These are phyloP conservation scores for Trapa incisa DNA, from an alignment of 345 rosid genomes.

Conservation along the genomic window DNA sequence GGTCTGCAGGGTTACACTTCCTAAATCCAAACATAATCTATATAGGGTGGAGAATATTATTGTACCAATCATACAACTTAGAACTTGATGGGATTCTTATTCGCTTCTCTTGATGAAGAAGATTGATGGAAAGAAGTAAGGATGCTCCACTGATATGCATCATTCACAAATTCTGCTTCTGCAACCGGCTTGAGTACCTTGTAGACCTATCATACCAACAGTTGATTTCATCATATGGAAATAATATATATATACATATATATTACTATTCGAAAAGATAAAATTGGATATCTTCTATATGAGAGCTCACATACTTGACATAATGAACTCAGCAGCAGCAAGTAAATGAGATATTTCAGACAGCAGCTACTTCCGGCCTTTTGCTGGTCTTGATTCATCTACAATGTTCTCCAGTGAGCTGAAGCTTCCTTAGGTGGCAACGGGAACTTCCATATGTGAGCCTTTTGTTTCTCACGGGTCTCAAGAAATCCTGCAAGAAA, in stretches of 20 bases:
- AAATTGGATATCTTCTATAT: too few relatives aligned
- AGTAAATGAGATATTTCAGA: constrained; percentile 23
- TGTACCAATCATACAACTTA: neutral
- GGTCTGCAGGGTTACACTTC: neutral
- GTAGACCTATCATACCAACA: neutral
- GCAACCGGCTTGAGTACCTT: neutral
- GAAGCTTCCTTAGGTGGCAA: too few relatives aligned
- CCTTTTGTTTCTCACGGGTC: too few relatives aligned
- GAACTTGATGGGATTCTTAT: constrained; percentile 1
- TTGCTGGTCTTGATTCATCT: constrained; percentile 83
- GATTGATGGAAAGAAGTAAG: neutral
- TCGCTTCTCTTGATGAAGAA: neutral
- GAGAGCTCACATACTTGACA: constrained; percentile 5
- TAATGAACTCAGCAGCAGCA: constrained; percentile 1
- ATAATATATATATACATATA: too few relatives aligned
- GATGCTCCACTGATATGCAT: neutral
- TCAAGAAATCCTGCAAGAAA: too few relatives aligned
- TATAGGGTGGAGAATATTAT: neutral
- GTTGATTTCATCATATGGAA: neutral
- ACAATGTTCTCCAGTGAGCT: too few relatives aligned
- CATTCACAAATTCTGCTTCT: neutral
- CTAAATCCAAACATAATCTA: neutral
- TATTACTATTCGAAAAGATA: too few relatives aligned
- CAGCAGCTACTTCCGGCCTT: constrained; percentile 73
- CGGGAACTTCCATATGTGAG: too few relatives aligned